Base-by-base conservation (phyloP, 1,139 yeast species). In the Yamadazyma oceani region DNA sequence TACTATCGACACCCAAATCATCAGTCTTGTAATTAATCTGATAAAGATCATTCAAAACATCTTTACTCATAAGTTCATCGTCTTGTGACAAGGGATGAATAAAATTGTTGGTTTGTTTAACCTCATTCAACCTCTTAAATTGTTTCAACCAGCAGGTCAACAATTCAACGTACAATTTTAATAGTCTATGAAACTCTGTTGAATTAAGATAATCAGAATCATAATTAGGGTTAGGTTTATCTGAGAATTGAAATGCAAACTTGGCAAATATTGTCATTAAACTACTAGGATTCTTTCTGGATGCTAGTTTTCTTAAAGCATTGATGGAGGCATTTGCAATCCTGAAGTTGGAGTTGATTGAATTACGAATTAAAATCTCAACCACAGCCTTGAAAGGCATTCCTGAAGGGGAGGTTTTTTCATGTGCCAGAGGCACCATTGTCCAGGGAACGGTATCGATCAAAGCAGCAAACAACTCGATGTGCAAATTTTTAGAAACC, bases 121-220 rank as follows among this genome's bases (percentile, higher is more conserved):
- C 44, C 14, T 53, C 55, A 19, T 50, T 50, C 9, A 50, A 38
- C 13, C 53, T 54, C 34, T 63, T 73, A 42, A 86, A 75, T 32
- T 82, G 81, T 11, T 75, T 75, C 21, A 88, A 63, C 98, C 98
- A 94, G 41, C 87, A 80, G 39, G 78, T 81, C 30, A 92, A 65
- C 14, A 92, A 61, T 33, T 86, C 95, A 3, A 86, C 85, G 48
- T 90, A 92, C 0, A 89, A 69, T 45, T 77, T 78, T 38, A 92
- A 62, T 3, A 86, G 57, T 35, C 66, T 65, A 37, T 79, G 77
- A 51, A 83, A 84, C 40, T 80, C 85, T 2, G 62, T 51, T 1
- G 82, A 76, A 22, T 79, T 74, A 37, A 82, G 64, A 45, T 75
- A 75, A 14, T 77, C 72, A 10, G 81, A 66, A 34, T 82, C 77